A percentile compares a stretch with the other conserved stretches of the same genome.
These are phyloP conservation scores for Amoebophrya sp. DNA, from an alignment of 169 alveolate genomes.

Conservation along the genomic window DNA sequence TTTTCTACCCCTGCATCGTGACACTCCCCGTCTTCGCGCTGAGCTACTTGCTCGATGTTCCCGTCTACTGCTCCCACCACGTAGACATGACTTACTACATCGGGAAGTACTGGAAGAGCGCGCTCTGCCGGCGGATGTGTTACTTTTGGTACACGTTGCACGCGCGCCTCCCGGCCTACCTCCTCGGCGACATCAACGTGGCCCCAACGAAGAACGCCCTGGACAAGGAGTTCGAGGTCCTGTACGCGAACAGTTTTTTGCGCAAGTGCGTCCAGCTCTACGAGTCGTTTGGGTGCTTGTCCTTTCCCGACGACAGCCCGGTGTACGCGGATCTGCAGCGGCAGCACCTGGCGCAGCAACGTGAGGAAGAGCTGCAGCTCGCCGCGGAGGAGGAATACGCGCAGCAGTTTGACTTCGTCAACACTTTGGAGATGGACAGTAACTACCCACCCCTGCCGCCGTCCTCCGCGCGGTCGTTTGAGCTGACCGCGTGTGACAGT, in stretches of 20 bases:
- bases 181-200: neutral
- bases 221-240: neutral
- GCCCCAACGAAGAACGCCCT: neutral
- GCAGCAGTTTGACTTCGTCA: no score
- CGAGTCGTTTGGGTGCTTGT: neutral
- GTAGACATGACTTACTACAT: neutral
- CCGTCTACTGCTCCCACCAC: neutral
- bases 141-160: neutral
- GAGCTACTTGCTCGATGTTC: neutral
- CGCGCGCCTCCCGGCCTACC: neutral
- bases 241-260: neutral
- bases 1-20: neutral
- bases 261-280: neutral
- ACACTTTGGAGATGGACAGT: no score
- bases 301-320: neutral
- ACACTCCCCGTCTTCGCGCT: neutral
- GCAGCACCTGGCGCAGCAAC: no score
- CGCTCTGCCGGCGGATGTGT: neutral
- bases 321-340: no score
- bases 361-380: no score
- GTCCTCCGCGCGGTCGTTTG: no score
- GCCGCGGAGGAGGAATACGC: no score
- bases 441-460: no score
- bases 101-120: neutral
- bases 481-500: no score